Evolutionary conservation across 345 rosid genomes (phyloP).

Genomic region (Euphorbia pulcherrima): DNA sequence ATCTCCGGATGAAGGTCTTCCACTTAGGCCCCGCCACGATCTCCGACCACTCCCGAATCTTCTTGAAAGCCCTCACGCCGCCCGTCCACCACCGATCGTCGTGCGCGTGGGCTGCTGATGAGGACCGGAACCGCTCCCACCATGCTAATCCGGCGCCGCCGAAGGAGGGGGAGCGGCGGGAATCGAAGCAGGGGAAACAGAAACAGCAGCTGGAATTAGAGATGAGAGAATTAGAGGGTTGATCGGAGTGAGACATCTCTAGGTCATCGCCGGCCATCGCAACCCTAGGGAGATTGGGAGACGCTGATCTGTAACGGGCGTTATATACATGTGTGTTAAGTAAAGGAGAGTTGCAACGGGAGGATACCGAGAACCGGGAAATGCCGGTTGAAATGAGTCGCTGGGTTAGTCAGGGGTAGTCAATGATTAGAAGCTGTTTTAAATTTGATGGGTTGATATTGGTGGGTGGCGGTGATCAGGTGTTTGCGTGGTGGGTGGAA

Average conservation of each 20-base stretch:
- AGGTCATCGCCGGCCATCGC: slow-evolving; percentile 5
- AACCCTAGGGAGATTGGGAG: neutral
- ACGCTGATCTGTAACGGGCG: neutral
- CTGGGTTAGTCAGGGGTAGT: neutral
- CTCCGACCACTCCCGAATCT: slow-evolving; percentile 89
- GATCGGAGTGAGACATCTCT: neutral
- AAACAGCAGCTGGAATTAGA: slow-evolving; percentile 45
- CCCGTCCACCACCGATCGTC: slow-evolving; percentile 49
- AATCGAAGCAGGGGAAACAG: slow-evolving; percentile 52
- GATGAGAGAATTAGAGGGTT: slow-evolving; percentile 16
- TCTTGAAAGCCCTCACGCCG: slow-evolving; percentile 40
- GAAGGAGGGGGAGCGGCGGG: slow-evolving; percentile 28
- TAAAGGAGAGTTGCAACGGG: slow-evolving; percentile 12
- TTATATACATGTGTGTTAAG: neutral
- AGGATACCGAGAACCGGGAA: slow-evolving; percentile 13
- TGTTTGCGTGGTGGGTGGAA: neutral
- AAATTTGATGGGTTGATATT: neutral
- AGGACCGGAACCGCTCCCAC: slow-evolving; percentile 51
- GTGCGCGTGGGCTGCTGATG: slow-evolving; percentile 20
- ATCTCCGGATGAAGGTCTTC: slow-evolving; percentile 90
- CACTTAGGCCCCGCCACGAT: slow-evolving; percentile 92
- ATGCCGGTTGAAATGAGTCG: neutral
- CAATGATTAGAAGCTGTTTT: too few relatives aligned
- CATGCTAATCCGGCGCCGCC: slow-evolving; percentile 32
- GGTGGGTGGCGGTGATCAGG: slow-evolving; percentile 3